A percentile compares a stretch with the other conserved stretches of the same genome.
Conservation (phyloP, 306 rosid genomes). For the Astragalus glycyphyllos region DNA sequence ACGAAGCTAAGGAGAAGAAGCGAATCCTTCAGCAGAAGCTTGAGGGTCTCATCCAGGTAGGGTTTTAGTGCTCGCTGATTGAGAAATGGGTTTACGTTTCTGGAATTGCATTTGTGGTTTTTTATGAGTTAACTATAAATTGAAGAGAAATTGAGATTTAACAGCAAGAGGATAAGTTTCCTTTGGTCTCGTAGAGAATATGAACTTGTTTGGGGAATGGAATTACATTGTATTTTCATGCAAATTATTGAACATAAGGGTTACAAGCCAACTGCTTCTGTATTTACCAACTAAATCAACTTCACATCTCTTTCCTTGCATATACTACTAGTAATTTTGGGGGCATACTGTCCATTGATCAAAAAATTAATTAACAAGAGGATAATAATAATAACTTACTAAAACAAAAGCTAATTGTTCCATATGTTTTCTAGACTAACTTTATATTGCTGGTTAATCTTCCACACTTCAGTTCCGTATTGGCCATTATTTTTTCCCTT, state of each 20-base stretch:
- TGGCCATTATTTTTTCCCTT: background rate
- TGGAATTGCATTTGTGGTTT: conserved; percentile 2
- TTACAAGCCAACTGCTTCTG: background rate
- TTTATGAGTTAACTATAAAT: background rate
- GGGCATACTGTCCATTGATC: too few species aligned
- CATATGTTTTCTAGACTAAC: background rate
- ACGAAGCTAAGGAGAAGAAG: conserved; percentile 66
- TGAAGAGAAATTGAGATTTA: background rate
- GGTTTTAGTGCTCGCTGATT: conserved; percentile 42
- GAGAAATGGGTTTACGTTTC: background rate
- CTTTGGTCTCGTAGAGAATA: background rate
- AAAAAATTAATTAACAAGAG: too few species aligned
- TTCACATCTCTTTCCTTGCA: conserved; percentile 5
- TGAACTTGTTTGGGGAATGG: conserved; percentile 23
- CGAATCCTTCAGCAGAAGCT: conserved; percentile 66
- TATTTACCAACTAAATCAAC: conserved; percentile 4
- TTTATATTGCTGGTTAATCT: conserved; percentile 17
- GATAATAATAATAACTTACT: too few species aligned
- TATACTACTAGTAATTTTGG: too few species aligned
- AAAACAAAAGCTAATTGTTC: background rate
- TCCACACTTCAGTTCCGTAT: background rate
- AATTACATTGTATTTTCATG: conserved; percentile 18
- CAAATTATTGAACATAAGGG: background rate
- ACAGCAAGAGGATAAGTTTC: background rate
- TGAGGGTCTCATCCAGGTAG: conserved; percentile 67